Conservation (phyloP, 78 protist species). For the Speleostelium caveatum region DNA sequence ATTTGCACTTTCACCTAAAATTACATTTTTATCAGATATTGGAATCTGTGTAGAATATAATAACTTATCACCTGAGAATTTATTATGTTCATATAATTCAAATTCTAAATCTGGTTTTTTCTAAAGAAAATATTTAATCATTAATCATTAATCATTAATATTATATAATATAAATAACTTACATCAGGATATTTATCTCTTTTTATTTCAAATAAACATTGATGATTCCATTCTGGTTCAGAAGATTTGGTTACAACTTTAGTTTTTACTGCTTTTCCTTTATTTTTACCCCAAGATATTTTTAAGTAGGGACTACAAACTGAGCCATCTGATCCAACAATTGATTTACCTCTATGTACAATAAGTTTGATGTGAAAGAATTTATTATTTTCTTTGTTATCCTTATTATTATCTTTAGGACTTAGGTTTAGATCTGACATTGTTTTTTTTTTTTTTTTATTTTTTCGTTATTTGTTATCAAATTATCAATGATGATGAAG, state of each 20-base stretch:
- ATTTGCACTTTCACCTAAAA: constrained; percentile 34
- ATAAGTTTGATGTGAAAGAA: constrained; percentile 13
- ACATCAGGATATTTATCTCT: constrained; percentile 61
- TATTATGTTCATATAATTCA: constrained; percentile 71
- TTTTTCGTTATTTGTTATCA: no score
- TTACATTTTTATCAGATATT: constrained; percentile 10
- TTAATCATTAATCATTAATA: neutral
- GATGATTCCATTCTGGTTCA: constrained; percentile 72
- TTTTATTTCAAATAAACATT: constrained; percentile 42
- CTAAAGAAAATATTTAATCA: neutral
- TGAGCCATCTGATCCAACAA: constrained; percentile 71
- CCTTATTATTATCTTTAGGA: no score
- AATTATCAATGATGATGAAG: no score
- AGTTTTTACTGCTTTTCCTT: constrained; percentile 42
- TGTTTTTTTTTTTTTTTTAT: no score
- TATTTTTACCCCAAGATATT: constrained; percentile 51
- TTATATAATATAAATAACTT: constrained; percentile 8
- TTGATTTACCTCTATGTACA: constrained; percentile 20
- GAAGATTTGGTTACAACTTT: constrained; percentile 47
- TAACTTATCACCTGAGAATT: constrained; percentile 58
- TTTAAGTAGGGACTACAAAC: constrained; percentile 50
- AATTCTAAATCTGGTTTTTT: constrained; percentile 73
- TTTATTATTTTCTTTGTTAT: constrained; percentile 21
- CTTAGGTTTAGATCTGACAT: no score
- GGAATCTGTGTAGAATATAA: neutral